These are phyloP conservation scores for Sclerotinia borealis DNA, from an alignment of 2,329 filamentous ascomycete genomes.

Conservation along the genomic window DNA sequence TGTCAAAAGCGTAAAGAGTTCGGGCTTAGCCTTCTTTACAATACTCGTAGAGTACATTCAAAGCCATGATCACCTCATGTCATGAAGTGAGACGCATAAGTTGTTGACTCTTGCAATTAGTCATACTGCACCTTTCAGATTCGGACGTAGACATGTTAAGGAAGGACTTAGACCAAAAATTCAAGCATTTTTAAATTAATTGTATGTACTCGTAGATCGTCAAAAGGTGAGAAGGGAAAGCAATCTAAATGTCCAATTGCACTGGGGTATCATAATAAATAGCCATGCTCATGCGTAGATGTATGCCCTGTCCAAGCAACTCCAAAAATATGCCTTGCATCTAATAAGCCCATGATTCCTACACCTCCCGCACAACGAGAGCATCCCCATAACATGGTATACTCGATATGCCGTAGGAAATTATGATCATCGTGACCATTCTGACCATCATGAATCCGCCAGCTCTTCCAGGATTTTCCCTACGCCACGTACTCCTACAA, in stretches of 20 bases:
- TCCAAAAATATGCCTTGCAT: conserved; percentile 5
- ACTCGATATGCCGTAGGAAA: background rate
- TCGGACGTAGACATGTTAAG: background rate
- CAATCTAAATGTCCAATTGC: conserved; percentile 9
- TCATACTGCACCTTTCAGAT: background rate
- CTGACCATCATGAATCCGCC: conserved; percentile 3
- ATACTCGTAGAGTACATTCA: background rate
- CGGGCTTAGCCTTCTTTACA: background rate
- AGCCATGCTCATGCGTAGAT: conserved; percentile 11
- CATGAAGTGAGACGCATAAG: background rate
- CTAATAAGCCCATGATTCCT: conserved; percentile 10
- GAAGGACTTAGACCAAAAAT: background rate
- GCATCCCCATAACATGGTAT: background rate
- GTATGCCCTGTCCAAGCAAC: conserved; percentile 12
- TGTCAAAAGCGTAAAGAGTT: background rate
- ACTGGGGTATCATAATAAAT: conserved; percentile 9
- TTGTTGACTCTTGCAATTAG: background rate
- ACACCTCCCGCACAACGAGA: background rate
- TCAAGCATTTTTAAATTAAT: background rate
- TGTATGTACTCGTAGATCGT: background rate
- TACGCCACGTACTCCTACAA: conserved; percentile 68
- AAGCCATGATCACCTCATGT: background rate
- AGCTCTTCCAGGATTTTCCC: conserved; percentile 61
- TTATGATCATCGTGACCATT: background rate
- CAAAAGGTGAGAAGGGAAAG: background rate